Percentiles rank a stretch among this genome's conserved stretches.
These are phyloP conservation scores for Melampsora americana DNA, from an alignment of 1,284 basidiomycete species.

Conservation along the genomic window DNA sequence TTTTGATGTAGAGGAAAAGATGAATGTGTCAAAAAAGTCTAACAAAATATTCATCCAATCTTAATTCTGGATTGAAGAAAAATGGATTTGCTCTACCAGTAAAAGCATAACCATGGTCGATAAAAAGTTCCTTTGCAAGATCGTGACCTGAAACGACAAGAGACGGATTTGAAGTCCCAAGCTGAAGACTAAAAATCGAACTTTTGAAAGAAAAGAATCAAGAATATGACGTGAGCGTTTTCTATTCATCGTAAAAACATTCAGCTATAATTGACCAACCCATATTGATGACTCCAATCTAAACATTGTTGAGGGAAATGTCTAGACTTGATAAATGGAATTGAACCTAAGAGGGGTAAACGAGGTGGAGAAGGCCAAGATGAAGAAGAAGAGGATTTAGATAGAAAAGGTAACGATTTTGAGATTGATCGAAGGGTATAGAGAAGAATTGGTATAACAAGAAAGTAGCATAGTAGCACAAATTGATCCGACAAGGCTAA, in stretches of 20 bases:
- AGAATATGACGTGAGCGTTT: background rate
- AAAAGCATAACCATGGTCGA: constrained; percentile 5
- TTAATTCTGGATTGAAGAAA: background rate
- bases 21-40: too few species aligned
- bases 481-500: too few species aligned
- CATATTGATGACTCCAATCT: constrained; percentile 1
- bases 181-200: background rate
- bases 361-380: constrained; percentile 6
- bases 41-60: background rate
- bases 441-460: too few species aligned
- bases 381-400: background rate
- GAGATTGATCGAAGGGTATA: too few species aligned
- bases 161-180: background rate
- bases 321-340: background rate
- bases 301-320: constrained; percentile 1
- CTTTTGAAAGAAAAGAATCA: background rate
- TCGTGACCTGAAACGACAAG: background rate
- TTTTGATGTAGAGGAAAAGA: background rate
- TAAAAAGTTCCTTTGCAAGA: constrained; percentile 4
- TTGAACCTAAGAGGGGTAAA: background rate
- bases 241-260: background rate
- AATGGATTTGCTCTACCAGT: background rate
- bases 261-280: background rate
- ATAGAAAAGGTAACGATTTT: too few species aligned
- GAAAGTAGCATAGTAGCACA: too few species aligned